phyloP scores from a whole-genome alignment of 176 grass and related monocot genomes.

The Phyllostachys edulis region DNA sequence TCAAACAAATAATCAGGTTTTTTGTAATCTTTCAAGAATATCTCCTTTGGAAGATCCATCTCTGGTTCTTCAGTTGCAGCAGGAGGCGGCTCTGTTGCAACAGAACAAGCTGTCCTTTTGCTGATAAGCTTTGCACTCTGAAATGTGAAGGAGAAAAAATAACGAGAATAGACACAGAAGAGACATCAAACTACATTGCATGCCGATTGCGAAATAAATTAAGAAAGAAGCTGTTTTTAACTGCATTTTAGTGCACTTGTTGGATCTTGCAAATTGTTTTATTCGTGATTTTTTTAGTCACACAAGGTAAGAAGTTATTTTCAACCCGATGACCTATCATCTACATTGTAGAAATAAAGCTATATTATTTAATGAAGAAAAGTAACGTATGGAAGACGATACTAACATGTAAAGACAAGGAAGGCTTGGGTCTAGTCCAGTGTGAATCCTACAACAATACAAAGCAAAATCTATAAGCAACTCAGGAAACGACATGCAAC shows the following conservation, averaged over 20 bases:
- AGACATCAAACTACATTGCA: not conserved
- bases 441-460: conserved; percentile 47
- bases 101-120: conserved; percentile 70
- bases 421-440: conserved; percentile 41
- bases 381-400: not conserved
- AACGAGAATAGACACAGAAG: not conserved
- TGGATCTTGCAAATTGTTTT: not conserved
- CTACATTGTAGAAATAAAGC: not conserved
- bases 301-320: not conserved
- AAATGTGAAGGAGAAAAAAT: conserved; percentile 17
- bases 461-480: conserved; percentile 19
- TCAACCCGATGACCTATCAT: not conserved
- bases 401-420: conserved; percentile 55
- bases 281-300: not conserved
- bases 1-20: conserved; percentile 88
- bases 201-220: not conserved
- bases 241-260: not conserved
- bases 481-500: not conserved
- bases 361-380: not conserved
- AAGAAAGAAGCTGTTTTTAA: not conserved
- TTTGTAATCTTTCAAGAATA: conserved; percentile 97
- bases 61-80: conserved; percentile 57
- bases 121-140: conserved; percentile 55
- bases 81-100: conserved; percentile 73
- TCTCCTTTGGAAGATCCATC: conserved; percentile 87